phyloP scores from a whole-genome alignment of 2,329 filamentous ascomycete species.

The Diplodia corticola region DNA sequence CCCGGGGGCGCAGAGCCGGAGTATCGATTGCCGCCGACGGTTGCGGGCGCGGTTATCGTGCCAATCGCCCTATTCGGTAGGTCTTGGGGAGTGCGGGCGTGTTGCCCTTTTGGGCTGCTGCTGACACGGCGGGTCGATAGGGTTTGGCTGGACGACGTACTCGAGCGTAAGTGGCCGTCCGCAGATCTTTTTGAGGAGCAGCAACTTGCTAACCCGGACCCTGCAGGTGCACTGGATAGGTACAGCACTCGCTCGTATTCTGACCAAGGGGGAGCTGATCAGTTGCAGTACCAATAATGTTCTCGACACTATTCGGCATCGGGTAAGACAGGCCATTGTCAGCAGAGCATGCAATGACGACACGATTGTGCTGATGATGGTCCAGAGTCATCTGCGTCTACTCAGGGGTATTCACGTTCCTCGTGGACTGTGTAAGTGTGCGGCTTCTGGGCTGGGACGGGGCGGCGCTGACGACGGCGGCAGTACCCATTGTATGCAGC shows the following conservation, averaged over 20 bases:
- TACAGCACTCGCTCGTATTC: slow-evolving; percentile 35
- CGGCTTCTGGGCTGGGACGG: slow-evolving; percentile 29
- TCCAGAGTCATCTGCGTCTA: slow-evolving; percentile 73
- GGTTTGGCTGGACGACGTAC: slow-evolving; percentile 83
- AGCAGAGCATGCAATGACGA: slow-evolving; percentile 19
- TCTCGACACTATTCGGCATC: slow-evolving; percentile 49
- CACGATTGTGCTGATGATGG: slow-evolving; percentile 24
- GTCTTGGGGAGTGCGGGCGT: slow-evolving; percentile 24
- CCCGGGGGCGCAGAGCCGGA: slow-evolving; percentile 74
- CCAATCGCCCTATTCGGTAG: slow-evolving; percentile 77
- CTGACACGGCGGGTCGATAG: slow-evolving; percentile 36
- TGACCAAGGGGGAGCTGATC: slow-evolving; percentile 35
- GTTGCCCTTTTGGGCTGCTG: slow-evolving; percentile 24
- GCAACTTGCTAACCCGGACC: slow-evolving; percentile 34
- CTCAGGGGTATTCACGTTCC: slow-evolving; percentile 83
- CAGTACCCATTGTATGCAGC: slow-evolving; percentile 54
- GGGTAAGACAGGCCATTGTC: slow-evolving; percentile 36
- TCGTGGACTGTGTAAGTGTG: slow-evolving; percentile 62
- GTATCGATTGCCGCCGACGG: slow-evolving; percentile 72
- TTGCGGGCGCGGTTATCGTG: slow-evolving; percentile 70
- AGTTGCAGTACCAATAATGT: slow-evolving; percentile 51
- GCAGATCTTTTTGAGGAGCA: slow-evolving; percentile 49
- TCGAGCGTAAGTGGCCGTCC: slow-evolving; percentile 63
- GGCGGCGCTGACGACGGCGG: slow-evolving; percentile 26
- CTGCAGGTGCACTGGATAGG: slow-evolving; percentile 53